These are phyloP conservation scores for Comarum palustre DNA, from an alignment of 306 rosid species.

Conservation along the genomic window DNA sequence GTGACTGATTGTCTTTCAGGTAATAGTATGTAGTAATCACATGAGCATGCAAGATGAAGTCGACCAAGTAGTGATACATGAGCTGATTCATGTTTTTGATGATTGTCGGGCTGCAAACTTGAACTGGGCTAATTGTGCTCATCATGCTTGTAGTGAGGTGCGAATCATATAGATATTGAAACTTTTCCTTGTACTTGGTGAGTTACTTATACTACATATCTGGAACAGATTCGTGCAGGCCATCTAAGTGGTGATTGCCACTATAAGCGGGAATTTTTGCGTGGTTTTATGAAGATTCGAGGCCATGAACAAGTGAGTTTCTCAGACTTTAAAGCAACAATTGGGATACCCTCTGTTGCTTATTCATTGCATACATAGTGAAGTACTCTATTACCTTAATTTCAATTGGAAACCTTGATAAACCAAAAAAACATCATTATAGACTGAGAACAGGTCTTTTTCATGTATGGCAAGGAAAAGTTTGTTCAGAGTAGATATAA, in stretches of 20 bases:
- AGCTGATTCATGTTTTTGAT: slow-evolving; percentile 82
- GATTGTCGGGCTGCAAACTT: slow-evolving; percentile 78
- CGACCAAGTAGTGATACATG: slow-evolving; percentile 72
- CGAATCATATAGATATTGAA: not conserved
- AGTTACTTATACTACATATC: not conserved
- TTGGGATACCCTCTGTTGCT: not conserved
- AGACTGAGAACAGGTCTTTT: not conserved
- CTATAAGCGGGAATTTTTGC: slow-evolving; percentile 72
- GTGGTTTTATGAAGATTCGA: slow-evolving; percentile 53
- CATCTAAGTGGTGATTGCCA: slow-evolving; percentile 96
- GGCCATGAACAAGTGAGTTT: slow-evolving; percentile 78
- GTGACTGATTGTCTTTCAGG: slow-evolving; percentile 36
- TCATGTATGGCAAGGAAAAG: not conserved
- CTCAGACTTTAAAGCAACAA: not conserved
- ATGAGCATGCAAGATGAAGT: slow-evolving; percentile 67
- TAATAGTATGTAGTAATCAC: slow-evolving; percentile 67
- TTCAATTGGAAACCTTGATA: not conserved
- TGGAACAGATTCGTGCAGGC: slow-evolving; percentile 74
- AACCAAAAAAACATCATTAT: not conserved
- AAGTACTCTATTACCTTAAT: not conserved
- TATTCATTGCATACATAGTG: not conserved
- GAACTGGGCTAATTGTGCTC: slow-evolving; percentile 83
- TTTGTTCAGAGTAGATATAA: not conserved
- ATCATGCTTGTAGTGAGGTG: slow-evolving; percentile 97
- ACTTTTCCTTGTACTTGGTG: not conserved